Evolutionary conservation across 352 stramenopile genomes (phyloP).

Genomic region (Phytophthora cactorum): DNA sequence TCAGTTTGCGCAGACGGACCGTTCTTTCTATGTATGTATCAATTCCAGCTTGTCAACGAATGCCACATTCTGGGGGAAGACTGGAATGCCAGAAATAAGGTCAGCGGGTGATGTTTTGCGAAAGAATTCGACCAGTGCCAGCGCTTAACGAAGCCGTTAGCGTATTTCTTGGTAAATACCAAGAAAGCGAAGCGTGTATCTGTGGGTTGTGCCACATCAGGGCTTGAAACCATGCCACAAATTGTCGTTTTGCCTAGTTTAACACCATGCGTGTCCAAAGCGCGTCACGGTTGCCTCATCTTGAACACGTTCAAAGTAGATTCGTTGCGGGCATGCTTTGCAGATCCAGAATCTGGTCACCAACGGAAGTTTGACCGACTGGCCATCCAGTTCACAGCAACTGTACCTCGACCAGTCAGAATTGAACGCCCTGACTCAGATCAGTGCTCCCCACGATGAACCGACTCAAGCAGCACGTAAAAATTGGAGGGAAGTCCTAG

Average conservation of each 20-base stretch:
- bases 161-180: too few species aligned
- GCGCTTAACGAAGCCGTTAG: too few species aligned
- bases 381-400: too few species aligned
- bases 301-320: slow-evolving; percentile 5
- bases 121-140: too few species aligned
- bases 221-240: not conserved
- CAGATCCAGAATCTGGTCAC: not conserved
- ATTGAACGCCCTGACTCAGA: too few species aligned
- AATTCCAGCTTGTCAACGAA: slow-evolving; percentile 24
- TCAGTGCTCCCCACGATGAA: too few species aligned
- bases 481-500: too few species aligned
- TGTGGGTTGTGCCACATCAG: too few species aligned
- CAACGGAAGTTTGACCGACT: not conserved
- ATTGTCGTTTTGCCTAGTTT: not conserved
- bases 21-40: not conserved
- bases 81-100: not conserved
- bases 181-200: too few species aligned
- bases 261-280: slow-evolving; percentile 1
- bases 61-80: not conserved
- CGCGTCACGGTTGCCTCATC: slow-evolving; percentile 1
- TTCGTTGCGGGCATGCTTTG: slow-evolving; percentile 2
- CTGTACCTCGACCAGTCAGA: too few species aligned
- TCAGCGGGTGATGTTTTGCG: too few species aligned
- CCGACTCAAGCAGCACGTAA: too few species aligned
- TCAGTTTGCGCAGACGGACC: slow-evolving; percentile 17